Base-by-base conservation (phyloP, 768 basidiomycete species). In the Phlegmacium glaucopus region DNA sequence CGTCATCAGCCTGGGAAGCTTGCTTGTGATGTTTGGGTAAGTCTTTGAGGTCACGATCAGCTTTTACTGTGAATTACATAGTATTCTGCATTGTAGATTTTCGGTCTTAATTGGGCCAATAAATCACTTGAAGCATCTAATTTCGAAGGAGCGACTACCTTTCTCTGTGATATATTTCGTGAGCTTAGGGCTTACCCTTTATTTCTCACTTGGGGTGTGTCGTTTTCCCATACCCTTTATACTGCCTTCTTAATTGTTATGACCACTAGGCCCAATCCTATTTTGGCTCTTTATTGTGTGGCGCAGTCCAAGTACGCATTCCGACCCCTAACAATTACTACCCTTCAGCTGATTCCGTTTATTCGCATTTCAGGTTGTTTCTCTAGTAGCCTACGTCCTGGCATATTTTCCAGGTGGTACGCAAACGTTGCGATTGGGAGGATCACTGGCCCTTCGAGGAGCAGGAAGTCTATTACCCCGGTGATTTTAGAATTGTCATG, bases 21-120 rank as follows among this genome's bases (percentile, higher is more conserved):
- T 93, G 49, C 80, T 99, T 26, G 94, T 98, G 64, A 98, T 99
- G 95, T 85, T 90, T 61, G 96, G 93, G 85, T 92, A 58, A 58
- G 85, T 16, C 38, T 18, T 13, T 40, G 12, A n/a, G 10, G 18
- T 6, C 11, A n/a, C 27, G 35, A 26, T 12, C 28, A 17, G 11
- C 27, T 25, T 28, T 7, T 10, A 25, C n/a, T 34, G 44, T 30
- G 5, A 22, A 11, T 34, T 12, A 15, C 49, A 12, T 34, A n/a
- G 15, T 27, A 6, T 36, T 34, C 4, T 40, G 47, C 34, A 38
- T 44, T 42, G 11, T 57, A 90, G 89, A 12, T 91, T 91, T 64
- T 83, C 88, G 13, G 79, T 90, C n/a, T 78, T 90, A 50, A 79
- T 89, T 46, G 95, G 95, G 6, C 95, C 95, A 27, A 69, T 92